Conservation (phyloP, 768 basidiomycete genomes). For the Albatrellus ellisii region DNA sequence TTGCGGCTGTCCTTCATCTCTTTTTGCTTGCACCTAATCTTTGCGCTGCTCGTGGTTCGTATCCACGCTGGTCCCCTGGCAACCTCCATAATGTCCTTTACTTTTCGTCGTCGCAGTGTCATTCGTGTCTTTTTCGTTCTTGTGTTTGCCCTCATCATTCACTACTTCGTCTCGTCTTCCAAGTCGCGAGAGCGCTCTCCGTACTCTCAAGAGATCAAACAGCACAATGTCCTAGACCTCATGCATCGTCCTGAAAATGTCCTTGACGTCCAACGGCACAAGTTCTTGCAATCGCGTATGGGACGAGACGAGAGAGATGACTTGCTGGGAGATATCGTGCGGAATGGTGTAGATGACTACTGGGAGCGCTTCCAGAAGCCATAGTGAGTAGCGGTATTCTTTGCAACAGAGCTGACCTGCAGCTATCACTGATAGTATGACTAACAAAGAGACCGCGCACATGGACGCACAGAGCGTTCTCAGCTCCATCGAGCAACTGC, state of each 20-base stretch:
- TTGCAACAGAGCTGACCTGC: neutral
- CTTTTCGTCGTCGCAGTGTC: slow-evolving; percentile 35
- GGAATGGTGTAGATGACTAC: slow-evolving; percentile 71
- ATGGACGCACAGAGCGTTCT: slow-evolving; percentile 86
- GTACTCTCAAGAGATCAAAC: slow-evolving; percentile 30
- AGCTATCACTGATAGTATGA: slow-evolving; percentile 38
- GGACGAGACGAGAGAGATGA: slow-evolving; percentile 80
- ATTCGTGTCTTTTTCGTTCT: slow-evolving; percentile 29
- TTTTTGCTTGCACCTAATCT: too few species aligned
- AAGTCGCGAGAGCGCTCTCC: slow-evolving; percentile 14
- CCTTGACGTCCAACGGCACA: slow-evolving; percentile 80
- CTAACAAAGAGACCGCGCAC: slow-evolving; percentile 70
- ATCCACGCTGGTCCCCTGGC: neutral
- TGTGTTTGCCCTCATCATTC: slow-evolving; percentile 23
- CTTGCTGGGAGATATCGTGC: slow-evolving; percentile 61
- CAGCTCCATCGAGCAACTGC: slow-evolving; percentile 80
- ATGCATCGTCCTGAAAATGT: slow-evolving; percentile 57
- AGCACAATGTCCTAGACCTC: slow-evolving; percentile 52
- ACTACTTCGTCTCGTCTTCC: slow-evolving; percentile 25
- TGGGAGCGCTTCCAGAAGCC: slow-evolving; percentile 91
- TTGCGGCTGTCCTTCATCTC: too few species aligned
- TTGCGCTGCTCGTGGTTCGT: too few species aligned
- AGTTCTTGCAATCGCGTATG: slow-evolving; percentile 79
- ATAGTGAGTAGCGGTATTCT: slow-evolving; percentile 41
- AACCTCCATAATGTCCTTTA: slow-evolving; percentile 3